phyloP scores from a whole-genome alignment of 2,329 filamentous ascomycete genomes.

The Pseudogymnoascus sp. region DNA sequence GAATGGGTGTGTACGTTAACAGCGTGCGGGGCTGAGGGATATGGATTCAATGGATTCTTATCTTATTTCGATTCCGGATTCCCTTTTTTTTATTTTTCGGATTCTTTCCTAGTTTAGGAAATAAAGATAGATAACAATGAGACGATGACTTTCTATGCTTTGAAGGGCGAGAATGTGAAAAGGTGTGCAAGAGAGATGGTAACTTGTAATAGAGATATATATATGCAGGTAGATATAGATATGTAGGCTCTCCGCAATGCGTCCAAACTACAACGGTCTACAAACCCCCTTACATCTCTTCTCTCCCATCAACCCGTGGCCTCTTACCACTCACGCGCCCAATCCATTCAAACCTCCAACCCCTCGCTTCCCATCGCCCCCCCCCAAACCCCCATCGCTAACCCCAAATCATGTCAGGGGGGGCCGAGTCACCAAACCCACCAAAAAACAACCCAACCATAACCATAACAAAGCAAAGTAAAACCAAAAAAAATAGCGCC shows the following conservation, averaged over 20 bases:
- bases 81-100: neutral
- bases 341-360: neutral
- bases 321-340: neutral
- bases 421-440: neutral
- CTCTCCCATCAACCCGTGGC: neutral
- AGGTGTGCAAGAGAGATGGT: neutral
- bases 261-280: neutral
- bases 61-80: neutral
- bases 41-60: neutral
- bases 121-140: constrained; percentile 4
- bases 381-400: neutral
- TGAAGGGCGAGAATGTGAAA: no score
- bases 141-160: neutral
- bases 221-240: no score
- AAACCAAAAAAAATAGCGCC: neutral
- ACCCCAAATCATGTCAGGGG: neutral
- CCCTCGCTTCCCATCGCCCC: neutral
- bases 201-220: neutral
- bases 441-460: neutral
- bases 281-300: neutral
- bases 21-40: neutral
- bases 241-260: neutral
- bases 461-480: neutral
- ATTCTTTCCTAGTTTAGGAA: neutral
- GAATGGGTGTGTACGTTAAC: neutral